These are phyloP conservation scores for Pleurotus citrinopileatus DNA, from an alignment of 768 basidiomycete genomes.

Conservation along the genomic window DNA sequence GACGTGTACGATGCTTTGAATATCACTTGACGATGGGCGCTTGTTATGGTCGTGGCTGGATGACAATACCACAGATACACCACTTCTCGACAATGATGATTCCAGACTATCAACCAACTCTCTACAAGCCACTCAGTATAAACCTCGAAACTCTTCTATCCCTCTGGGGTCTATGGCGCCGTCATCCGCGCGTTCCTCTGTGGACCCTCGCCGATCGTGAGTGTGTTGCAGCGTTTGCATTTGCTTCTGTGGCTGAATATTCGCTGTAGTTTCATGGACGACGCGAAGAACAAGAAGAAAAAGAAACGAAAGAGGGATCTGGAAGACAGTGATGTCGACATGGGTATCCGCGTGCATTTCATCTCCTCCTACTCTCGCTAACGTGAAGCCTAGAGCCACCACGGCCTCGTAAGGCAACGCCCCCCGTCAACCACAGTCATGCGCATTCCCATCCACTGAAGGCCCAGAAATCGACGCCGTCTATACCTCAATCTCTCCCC, in stretches of 20 bases:
- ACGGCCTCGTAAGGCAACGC: conserved; percentile 58
- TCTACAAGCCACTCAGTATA: conserved; percentile 29
- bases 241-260: conserved; percentile 5
- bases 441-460: conserved; percentile 45
- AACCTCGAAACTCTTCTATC: conserved; percentile 46
- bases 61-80: conserved; percentile 33
- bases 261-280: conserved; percentile 34
- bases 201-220: conserved; percentile 65
- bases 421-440: conserved; percentile 40
- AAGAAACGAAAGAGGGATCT: conserved; percentile 83
- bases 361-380: conserved; percentile 6
- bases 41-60: conserved; percentile 12
- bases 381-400: conserved; percentile 37
- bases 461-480: conserved; percentile 48
- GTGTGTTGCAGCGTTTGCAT: conserved; percentile 19
- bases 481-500: conserved; percentile 36
- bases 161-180: conserved; percentile 41
- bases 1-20: neutral
- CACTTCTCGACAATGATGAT: conserved; percentile 51
- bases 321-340: conserved; percentile 69
- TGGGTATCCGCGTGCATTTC: conserved; percentile 32
- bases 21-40: conserved; percentile 15
- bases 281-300: conserved; percentile 68
- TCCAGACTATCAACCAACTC: conserved; percentile 31
- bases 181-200: conserved; percentile 49